Percentiles rank a stretch among this genome's conserved stretches.
Conservation (phyloP, 768 basidiomycete genomes). For the Lactifluus rugatus region DNA sequence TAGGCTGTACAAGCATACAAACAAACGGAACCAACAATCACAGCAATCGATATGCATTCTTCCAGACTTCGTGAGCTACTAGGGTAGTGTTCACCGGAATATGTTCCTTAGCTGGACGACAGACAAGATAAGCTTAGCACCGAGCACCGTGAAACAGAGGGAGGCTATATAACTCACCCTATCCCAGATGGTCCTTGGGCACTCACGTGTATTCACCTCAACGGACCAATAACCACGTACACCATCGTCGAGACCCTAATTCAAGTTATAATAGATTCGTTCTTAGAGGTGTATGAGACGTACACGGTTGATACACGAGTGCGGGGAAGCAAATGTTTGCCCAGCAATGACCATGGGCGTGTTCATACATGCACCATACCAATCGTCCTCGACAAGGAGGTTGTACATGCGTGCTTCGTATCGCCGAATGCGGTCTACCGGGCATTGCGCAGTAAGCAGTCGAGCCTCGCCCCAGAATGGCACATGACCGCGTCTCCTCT, state of each 20-base stretch:
- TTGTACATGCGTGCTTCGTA: constrained; percentile 20
- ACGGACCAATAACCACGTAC: constrained; percentile 7
- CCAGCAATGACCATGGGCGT: background rate
- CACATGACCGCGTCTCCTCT: constrained; percentile 9
- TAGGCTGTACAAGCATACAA: background rate
- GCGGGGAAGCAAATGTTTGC: background rate
- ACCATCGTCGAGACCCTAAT: constrained; percentile 12
- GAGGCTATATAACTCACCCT: background rate
- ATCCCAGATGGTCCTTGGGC: constrained; percentile 14
- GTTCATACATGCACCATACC: constrained; percentile 21
- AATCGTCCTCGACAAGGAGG: constrained; percentile 21
- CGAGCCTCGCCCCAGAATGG: constrained; percentile 15
- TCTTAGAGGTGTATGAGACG: background rate
- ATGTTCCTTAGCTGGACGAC: constrained; percentile 3
- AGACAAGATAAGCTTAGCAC: background rate
- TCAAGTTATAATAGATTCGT: background rate
- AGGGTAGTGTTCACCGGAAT: background rate
- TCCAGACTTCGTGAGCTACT: background rate
- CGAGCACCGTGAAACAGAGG: background rate
- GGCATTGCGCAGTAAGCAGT: constrained; percentile 3
- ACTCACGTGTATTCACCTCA: constrained; percentile 11
- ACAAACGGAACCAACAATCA: background rate
- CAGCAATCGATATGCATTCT: no score
- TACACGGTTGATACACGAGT: constrained; percentile 1
- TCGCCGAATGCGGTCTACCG: constrained; percentile 4